Evolutionary conservation across 2,329 filamentous ascomycete species (phyloP).

Genomic region (Berkeleyomyces basicola): DNA sequence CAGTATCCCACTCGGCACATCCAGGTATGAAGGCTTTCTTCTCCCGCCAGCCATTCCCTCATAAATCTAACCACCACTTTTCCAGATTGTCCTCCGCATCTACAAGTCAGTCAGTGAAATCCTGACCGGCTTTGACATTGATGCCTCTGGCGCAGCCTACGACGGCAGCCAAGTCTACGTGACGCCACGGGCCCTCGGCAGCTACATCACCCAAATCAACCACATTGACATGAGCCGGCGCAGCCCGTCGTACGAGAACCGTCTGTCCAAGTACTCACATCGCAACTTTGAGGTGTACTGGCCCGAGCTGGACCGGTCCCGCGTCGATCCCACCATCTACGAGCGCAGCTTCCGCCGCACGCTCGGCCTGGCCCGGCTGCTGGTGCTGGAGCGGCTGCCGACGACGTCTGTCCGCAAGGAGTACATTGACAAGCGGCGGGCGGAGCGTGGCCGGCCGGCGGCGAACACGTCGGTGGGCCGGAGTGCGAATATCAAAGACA

Average conservation of each 20-base stretch:
- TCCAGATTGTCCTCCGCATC: slow-evolving; percentile 62
- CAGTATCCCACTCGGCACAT: slow-evolving; percentile 73
- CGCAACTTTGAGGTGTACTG: slow-evolving; percentile 75
- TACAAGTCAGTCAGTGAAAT: slow-evolving; percentile 77
- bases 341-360: slow-evolving; percentile 65
- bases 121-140: slow-evolving; percentile 75
- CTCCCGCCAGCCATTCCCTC: not conserved
- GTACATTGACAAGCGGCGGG: slow-evolving; percentile 53
- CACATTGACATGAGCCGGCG: slow-evolving; percentile 62
- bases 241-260: slow-evolving; percentile 75
- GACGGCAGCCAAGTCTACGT: slow-evolving; percentile 67
- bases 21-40: slow-evolving; percentile 27
- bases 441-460: slow-evolving; percentile 52
- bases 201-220: slow-evolving; percentile 71
- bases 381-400: slow-evolving; percentile 66
- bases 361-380: slow-evolving; percentile 58
- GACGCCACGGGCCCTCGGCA: slow-evolving; percentile 57
- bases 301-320: slow-evolving; percentile 55
- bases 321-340: slow-evolving; percentile 72
- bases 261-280: slow-evolving; percentile 71
- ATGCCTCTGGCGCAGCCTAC: slow-evolving; percentile 67
- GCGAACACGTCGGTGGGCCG: slow-evolving; percentile 16
- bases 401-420: slow-evolving; percentile 48
- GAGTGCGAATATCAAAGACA: slow-evolving; percentile 53
- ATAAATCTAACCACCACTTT: slow-evolving; percentile 9